Conservation (phyloP, 23 red algal genomes). For the Gracilaria caudata region DNA sequence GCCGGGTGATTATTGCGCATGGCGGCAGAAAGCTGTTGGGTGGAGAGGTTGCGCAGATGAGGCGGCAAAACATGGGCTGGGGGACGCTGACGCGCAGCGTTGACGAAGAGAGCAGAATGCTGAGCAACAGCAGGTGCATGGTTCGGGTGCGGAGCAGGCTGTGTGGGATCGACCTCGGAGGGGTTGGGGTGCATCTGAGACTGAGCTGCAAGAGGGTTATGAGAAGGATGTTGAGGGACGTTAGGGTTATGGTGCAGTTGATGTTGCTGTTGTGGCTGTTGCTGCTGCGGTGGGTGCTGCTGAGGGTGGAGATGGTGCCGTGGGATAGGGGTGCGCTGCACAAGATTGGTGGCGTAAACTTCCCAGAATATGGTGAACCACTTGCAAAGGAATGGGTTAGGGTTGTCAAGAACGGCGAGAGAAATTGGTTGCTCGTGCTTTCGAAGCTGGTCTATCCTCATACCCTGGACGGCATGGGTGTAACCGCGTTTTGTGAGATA, state of each 20-base stretch:
- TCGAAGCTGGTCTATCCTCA: constrained; percentile 36
- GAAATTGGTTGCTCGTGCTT: constrained; percentile 52
- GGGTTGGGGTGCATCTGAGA: constrained; percentile 15
- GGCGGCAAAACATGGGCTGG: not conserved
- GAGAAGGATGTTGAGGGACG: constrained; percentile 19
- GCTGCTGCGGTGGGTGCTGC: not conserved
- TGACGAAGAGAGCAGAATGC: constrained; percentile 8
- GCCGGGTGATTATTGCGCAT: constrained; percentile 2
- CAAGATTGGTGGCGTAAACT: constrained; percentile 22
- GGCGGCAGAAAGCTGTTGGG: constrained; percentile 13
- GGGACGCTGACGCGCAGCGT: constrained; percentile 2
- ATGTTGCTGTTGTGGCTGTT: not conserved
- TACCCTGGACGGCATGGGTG: constrained; percentile 29
- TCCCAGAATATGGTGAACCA: constrained; percentile 67
- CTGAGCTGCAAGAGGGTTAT: not conserved
- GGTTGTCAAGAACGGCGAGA: constrained; percentile 28
- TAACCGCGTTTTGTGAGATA: constrained; percentile 61
- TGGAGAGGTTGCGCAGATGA: not conserved
- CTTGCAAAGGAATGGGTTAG: constrained; percentile 20
- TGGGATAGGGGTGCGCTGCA: constrained; percentile 1
- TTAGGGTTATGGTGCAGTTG: constrained; percentile 18
- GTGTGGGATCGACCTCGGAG: constrained; percentile 16
- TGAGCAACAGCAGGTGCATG: constrained; percentile 6
- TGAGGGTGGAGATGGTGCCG: constrained; percentile 1
- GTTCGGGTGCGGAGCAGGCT: not conserved